Base-by-base conservation (phyloP, 1,139 yeast genomes). In the Pichia sp. region DNA sequence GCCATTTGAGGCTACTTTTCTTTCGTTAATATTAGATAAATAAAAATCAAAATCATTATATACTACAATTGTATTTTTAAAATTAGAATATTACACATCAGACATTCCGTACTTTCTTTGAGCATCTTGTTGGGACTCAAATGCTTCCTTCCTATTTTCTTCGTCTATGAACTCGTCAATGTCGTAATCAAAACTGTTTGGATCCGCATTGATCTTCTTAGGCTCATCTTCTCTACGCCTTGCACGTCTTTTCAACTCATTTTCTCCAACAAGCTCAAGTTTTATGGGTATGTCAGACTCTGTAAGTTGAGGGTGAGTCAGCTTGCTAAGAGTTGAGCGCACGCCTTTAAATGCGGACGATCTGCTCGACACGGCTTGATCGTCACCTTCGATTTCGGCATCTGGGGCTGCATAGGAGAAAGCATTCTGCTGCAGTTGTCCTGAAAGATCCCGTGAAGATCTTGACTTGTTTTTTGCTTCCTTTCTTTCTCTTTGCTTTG, bases 121-220 rank as follows among this genome's bases (percentile, higher is more conserved):
- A 7, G 48, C 44, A 8, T 45, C 49, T 27, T 44, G 17, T 24
- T 44, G 42, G 46, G 27, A 30, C 31, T 61, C 64, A 2, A 45
- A 38, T 17, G 43, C 47, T 30, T 68, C 71, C 2, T 57, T 58
- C 20, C 52, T 71, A 31, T 73, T 65, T 61, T 77, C 79, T 60
- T 79, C 81, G 48, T 73, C 70, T 52, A 77, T 76, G 36, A 80
- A 67, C 53, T 73, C 75, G 60, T 81, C 80, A 51, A 81, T 67
- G 46, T 77, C 79, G 58, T 78, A 75, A 60, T 75, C 78, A 61
- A 67, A 75, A 33, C 59, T 63, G 63, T 72, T 68, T 4, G 77
- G 77, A 57, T 73, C 60, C 7, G 49, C 29, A 42, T 63, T 69
- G 2, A 49, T 3, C 2, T 57, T 52, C 51, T 57, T 16, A 12